A percentile compares a stretch with the other conserved stretches of the same genome.
phyloP scores from a whole-genome alignment of 1,284 basidiomycete genomes.

The Puccinia brachypodii region DNA sequence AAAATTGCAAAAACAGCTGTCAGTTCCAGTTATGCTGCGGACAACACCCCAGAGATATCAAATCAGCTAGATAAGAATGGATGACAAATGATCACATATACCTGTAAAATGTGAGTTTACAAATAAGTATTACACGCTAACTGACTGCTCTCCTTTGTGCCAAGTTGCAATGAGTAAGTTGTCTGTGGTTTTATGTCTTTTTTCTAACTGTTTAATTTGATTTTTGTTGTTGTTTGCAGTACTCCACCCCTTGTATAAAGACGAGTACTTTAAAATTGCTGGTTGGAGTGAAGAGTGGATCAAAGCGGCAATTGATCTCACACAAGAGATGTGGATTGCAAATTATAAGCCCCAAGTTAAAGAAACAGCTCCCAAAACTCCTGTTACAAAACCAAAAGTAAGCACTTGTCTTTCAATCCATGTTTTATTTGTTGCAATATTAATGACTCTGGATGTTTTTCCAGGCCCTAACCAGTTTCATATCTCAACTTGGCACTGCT shows the following conservation, averaged over 20 bases:
- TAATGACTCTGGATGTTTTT: neutral
- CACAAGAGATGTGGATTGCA: neutral
- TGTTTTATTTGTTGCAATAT: neutral
- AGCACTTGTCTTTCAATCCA: neutral
- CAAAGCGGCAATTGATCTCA: neutral
- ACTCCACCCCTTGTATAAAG: neutral
- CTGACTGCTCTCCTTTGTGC: neutral
- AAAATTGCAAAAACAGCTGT: neutral
- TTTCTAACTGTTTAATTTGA: neutral
- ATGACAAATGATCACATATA: neutral
- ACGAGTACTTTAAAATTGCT: slow-evolving; percentile 6
- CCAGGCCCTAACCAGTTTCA: neutral
- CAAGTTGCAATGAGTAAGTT: neutral
- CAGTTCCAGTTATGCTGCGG: neutral
- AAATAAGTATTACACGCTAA: slow-evolving; percentile 12
- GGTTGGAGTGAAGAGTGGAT: neutral
- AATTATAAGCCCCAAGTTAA: neutral
- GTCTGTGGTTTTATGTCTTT: neutral
- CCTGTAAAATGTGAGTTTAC: slow-evolving; percentile 19
- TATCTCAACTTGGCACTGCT: neutral
- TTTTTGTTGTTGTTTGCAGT: neutral
- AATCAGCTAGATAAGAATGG: slow-evolving; percentile 9
- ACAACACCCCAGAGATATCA: neutral
- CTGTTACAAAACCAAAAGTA: neutral
- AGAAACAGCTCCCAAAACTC: neutral